Evolutionary conservation across 164 flowering plant species (phyloP).

Genomic region (Aristolochia fimbriata): DNA sequence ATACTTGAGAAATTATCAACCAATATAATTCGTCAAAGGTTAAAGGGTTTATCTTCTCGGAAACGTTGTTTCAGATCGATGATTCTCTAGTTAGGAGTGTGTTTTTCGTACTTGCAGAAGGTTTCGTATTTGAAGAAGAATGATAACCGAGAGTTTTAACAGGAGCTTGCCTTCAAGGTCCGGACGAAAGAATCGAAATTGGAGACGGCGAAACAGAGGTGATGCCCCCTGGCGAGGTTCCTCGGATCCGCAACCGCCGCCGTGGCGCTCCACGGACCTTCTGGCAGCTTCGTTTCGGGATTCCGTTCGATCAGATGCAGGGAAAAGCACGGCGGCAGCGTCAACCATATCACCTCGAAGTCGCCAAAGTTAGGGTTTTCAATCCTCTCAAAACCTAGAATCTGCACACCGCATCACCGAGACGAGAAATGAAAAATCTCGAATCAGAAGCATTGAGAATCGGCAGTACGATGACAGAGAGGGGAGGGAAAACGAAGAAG

Average conservation of each 20-base stretch:
- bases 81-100: too few species aligned
- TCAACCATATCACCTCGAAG: conserved; percentile 72
- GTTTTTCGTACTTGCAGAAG: too few species aligned
- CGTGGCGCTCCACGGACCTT: conserved; percentile 52
- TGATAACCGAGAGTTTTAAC: not conserved
- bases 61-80: too few species aligned
- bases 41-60: too few species aligned
- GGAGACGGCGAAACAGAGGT: conserved; percentile 58
- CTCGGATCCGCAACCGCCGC: conserved; percentile 43
- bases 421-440: not conserved
- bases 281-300: conserved; percentile 52
- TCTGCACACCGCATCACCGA: conserved; percentile 18
- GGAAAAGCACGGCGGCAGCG: conserved; percentile 23
- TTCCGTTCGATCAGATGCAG: conserved; percentile 68
- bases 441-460: not conserved
- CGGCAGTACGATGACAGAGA: not conserved
- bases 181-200: conserved; percentile 58
- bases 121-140: conserved; percentile 1
- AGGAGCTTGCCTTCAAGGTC: conserved; percentile 41
- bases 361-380: conserved; percentile 58
- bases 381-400: conserved; percentile 74
- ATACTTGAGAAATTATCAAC: too few species aligned
- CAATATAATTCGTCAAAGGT: too few species aligned
- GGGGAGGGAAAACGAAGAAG: not conserved
- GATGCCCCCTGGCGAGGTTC: conserved; percentile 72